phyloP scores from a whole-genome alignment of 208 protist genomes.

The Herpetomonas tarakana region DNA sequence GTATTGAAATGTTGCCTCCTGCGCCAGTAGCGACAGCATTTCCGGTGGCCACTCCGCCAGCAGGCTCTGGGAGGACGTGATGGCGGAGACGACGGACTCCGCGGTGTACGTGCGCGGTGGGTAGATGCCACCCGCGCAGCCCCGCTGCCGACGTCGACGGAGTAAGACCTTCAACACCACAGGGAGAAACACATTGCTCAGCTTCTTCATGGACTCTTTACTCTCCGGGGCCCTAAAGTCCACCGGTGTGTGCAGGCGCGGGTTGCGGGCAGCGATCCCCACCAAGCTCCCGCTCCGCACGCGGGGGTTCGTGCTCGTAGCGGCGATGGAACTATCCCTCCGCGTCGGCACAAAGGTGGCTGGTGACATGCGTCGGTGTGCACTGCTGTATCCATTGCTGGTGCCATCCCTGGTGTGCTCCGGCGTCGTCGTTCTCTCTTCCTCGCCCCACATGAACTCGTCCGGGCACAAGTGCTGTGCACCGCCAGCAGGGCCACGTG shows the following conservation, averaged over 20 bases:
- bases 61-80: slow-evolving; percentile 44
- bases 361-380: not conserved
- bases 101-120: slow-evolving; percentile 56
- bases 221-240: slow-evolving; percentile 43
- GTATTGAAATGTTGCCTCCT: slow-evolving; percentile 50
- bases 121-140: slow-evolving; percentile 30
- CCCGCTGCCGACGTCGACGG: slow-evolving; percentile 26
- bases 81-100: slow-evolving; percentile 61
- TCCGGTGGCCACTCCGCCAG: slow-evolving; percentile 63
- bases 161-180: slow-evolving; percentile 46
- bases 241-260: slow-evolving; percentile 12
- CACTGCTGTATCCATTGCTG: not conserved
- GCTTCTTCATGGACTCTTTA: slow-evolving; percentile 32
- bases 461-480: no score
- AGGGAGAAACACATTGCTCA: slow-evolving; percentile 53
- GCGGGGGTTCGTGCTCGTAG: slow-evolving; percentile 45
- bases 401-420: no score
- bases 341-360: slow-evolving; percentile 23
- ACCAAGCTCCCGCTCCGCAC: slow-evolving; percentile 38
- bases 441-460: no score
- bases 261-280: slow-evolving; percentile 22
- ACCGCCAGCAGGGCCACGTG: no score
- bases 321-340: slow-evolving; percentile 55
- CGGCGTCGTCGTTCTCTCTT: no score
- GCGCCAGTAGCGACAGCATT: slow-evolving; percentile 45